Percentiles rank a stretch among this genome's conserved stretches.
These are phyloP conservation scores for Yamadazyma diddensiae DNA, from an alignment of 1,139 yeast genomes.

Conservation along the genomic window DNA sequence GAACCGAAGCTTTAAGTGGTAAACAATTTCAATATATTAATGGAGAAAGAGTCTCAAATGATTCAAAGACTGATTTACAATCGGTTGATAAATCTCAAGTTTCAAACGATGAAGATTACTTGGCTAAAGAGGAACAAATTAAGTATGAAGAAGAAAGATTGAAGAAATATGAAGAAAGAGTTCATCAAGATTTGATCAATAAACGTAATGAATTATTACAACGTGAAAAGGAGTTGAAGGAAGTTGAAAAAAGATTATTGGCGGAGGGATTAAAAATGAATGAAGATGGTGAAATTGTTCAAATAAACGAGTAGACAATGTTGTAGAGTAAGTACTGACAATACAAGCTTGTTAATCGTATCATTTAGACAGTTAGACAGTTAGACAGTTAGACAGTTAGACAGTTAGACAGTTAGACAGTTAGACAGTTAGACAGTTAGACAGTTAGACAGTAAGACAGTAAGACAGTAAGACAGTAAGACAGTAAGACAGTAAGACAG, in stretches of 20 bases:
- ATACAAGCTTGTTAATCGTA: too few relatives aligned
- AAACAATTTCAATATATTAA: slow-evolving; percentile 43
- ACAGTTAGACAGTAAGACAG: too few relatives aligned
- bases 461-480: too few relatives aligned
- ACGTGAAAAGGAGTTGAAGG: slow-evolving; percentile 84
- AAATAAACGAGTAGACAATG: slow-evolving; percentile 17
- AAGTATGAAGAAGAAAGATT: slow-evolving; percentile 77
- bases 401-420: too few relatives aligned
- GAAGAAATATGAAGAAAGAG: slow-evolving; percentile 78
- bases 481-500: too few relatives aligned
- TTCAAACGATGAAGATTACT: slow-evolving; percentile 37
- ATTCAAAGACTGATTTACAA: slow-evolving; percentile 3
- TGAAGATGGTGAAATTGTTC: slow-evolving; percentile 42
- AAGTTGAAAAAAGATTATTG: slow-evolving; percentile 72
- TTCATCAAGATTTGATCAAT: slow-evolving; percentile 81
- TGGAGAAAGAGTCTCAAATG: slow-evolving; percentile 15
- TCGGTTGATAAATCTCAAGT: slow-evolving; percentile 28
- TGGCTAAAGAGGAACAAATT: slow-evolving; percentile 77
- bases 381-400: too few relatives aligned
- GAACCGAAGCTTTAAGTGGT: slow-evolving; percentile 62
- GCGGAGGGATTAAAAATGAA: slow-evolving; percentile 50
- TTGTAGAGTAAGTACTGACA: too few relatives aligned
- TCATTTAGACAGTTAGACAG: too few relatives aligned
- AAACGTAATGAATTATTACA: slow-evolving; percentile 83
- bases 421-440: too few relatives aligned